Evolutionary conservation across 768 basidiomycete species (phyloP).

Genomic region (Clitopilus hobsonii): DNA sequence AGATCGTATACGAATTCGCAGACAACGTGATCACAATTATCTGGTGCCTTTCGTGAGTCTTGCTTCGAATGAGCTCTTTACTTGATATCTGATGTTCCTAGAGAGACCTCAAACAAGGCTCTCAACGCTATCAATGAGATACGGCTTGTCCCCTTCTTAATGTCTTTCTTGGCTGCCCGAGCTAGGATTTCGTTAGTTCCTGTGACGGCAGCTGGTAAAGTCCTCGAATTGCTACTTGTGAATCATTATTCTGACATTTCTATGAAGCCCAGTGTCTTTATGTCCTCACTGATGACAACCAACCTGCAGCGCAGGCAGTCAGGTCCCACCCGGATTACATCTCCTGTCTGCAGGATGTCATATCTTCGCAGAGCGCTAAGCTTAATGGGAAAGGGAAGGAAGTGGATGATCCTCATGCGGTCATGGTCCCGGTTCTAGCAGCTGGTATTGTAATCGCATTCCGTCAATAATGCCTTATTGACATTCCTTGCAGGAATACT

Average conservation of each 20-base stretch:
- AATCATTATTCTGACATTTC: slow-evolving; percentile 1
- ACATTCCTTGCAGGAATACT: slow-evolving; percentile 51
- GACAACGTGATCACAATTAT: slow-evolving; percentile 91
- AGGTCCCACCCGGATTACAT: slow-evolving; percentile 56
- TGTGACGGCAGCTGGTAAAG: slow-evolving; percentile 73
- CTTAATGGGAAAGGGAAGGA: slow-evolving; percentile 37
- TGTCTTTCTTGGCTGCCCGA: slow-evolving; percentile 80
- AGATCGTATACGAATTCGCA: slow-evolving; percentile 80
- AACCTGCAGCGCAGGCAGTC: slow-evolving; percentile 63
- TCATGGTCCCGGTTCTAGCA: slow-evolving; percentile 60
- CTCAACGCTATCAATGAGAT: slow-evolving; percentile 82
- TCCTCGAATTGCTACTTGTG: slow-evolving; percentile 11
- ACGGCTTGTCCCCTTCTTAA: slow-evolving; percentile 74
- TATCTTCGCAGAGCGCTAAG: slow-evolving; percentile 27
- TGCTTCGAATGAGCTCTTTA: background rate
- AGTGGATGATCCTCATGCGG: slow-evolving; percentile 38
- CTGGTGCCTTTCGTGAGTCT: slow-evolving; percentile 91
- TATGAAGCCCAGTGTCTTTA: slow-evolving; percentile 82
- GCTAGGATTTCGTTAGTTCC: slow-evolving; percentile 65
- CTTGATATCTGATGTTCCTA: slow-evolving; percentile 29
- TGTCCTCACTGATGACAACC: slow-evolving; percentile 89
- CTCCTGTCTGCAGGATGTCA: slow-evolving; percentile 61
- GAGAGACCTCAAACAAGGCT: slow-evolving; percentile 93
- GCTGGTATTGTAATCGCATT: slow-evolving; percentile 42
- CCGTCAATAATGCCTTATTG: background rate